A percentile compares a stretch with the other conserved stretches of the same genome.
Conservation (phyloP, 2,329 filamentous ascomycete genomes). For the Cladophialophora exuberans region DNA sequence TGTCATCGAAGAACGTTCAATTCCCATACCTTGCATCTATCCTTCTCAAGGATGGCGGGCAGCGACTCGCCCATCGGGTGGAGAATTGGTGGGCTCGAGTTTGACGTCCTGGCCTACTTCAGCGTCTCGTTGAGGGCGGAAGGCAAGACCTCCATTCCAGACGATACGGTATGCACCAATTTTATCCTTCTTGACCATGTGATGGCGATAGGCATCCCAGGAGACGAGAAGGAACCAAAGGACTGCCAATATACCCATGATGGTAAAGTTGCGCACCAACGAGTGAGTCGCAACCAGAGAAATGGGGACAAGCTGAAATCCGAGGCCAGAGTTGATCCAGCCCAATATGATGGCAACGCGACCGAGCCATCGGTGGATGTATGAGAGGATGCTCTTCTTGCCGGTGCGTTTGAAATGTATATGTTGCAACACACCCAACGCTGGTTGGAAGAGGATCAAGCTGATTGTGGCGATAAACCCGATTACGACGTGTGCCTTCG, state of each 20-base stretch:
- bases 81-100: too few relatives aligned
- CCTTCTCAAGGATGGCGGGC: too few relatives aligned
- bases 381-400: slow-evolving; percentile 39
- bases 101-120: too few relatives aligned
- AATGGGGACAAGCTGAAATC: slow-evolving; percentile 50
- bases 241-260: slow-evolving; percentile 19
- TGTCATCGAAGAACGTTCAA: too few relatives aligned
- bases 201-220: slow-evolving; percentile 10
- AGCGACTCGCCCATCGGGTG: too few relatives aligned
- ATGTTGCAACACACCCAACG: slow-evolving; percentile 57
- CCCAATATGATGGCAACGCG: slow-evolving; percentile 55
- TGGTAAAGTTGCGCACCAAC: slow-evolving; percentile 14
- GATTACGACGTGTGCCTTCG: slow-evolving; percentile 20
- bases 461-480: slow-evolving; percentile 24
- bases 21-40: too few relatives aligned
- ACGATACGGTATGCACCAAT: slow-evolving; percentile 7
- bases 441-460: slow-evolving; percentile 61
- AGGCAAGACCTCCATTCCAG: slow-evolving; percentile 15
- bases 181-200: slow-evolving; percentile 14
- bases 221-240: slow-evolving; percentile 18
- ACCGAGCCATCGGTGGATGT: slow-evolving; percentile 60
- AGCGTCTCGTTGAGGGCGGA: too few relatives aligned
- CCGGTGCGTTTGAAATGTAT: slow-evolving; percentile 51
- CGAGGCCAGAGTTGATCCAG: slow-evolving; percentile 60
- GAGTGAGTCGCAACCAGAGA: slow-evolving; percentile 8